phyloP scores from a whole-genome alignment of 2,329 filamentous ascomycete species.

The Westerdykella sp. region DNA sequence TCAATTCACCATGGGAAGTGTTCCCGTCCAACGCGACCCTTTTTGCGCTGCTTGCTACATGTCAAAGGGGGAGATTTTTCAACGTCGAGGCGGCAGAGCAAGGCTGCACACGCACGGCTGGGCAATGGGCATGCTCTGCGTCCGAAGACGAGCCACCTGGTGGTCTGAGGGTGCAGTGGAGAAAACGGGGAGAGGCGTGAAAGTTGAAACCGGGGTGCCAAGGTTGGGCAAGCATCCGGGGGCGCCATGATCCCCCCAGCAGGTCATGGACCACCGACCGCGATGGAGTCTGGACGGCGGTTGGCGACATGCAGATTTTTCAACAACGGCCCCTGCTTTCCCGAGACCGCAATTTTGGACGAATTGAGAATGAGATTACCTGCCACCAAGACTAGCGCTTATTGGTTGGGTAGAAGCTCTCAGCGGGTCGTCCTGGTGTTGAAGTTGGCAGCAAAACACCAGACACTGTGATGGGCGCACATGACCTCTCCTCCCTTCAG shows the following conservation, averaged over 20 bases:
- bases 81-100: neutral
- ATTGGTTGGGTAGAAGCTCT: slow-evolving; percentile 1
- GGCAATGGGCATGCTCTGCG: too few relatives aligned
- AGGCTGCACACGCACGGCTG: neutral
- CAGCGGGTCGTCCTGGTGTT: too few relatives aligned
- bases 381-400: slow-evolving; percentile 12
- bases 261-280: neutral
- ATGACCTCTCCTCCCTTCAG: too few relatives aligned
- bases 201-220: slow-evolving; percentile 26
- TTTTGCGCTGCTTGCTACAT: too few relatives aligned
- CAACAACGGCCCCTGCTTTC: slow-evolving; percentile 10
- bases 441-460: too few relatives aligned
- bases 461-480: too few relatives aligned
- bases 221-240: slow-evolving; percentile 23
- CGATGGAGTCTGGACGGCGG: slow-evolving; percentile 13
- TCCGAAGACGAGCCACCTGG: neutral
- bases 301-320: slow-evolving; percentile 19
- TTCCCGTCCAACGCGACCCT: too few relatives aligned
- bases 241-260: neutral
- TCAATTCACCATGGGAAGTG: too few relatives aligned
- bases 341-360: slow-evolving; percentile 20
- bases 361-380: slow-evolving; percentile 17
- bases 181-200: slow-evolving; percentile 15
- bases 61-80: neutral
- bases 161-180: slow-evolving; percentile 10